phyloP scores from a whole-genome alignment of 2,329 filamentous ascomycete species.

The Diaporthe capsici region DNA sequence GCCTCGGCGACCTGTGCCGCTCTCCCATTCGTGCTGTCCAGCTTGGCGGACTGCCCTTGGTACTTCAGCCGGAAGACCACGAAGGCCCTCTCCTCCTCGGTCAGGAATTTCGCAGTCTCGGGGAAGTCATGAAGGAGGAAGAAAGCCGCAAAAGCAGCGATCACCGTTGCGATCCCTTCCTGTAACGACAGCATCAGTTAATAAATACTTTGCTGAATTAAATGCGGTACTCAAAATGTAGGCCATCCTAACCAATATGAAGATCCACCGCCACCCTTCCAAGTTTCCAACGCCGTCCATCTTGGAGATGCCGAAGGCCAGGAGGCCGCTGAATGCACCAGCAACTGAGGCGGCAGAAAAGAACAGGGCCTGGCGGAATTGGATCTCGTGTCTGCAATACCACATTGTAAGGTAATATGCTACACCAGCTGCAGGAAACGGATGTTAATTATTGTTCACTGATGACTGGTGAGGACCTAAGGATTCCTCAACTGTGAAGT shows the following conservation, averaged over 20 bases:
- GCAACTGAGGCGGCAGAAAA: constrained; percentile 86
- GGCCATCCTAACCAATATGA: constrained; percentile 53
- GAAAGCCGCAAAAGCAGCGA: constrained; percentile 74
- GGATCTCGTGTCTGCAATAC: constrained; percentile 71
- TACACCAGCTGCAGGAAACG: constrained; percentile 41
- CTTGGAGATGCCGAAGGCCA: constrained; percentile 63
- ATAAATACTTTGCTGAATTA: no score
- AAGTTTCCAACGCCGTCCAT: constrained; percentile 63
- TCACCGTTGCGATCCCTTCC: constrained; percentile 60
- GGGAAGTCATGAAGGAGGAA: constrained; percentile 86
- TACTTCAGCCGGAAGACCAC: constrained; percentile 79
- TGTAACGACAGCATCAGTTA: no score
- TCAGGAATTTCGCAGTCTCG: constrained; percentile 81
- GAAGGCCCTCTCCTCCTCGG: constrained; percentile 77
- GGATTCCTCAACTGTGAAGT: constrained; percentile 42
- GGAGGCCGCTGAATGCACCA: constrained; percentile 79
- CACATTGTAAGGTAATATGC: constrained; percentile 69
- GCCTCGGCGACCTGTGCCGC: constrained; percentile 68
- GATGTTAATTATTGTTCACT: no score
- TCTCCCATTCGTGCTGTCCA: constrained; percentile 35
- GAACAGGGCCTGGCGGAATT: constrained; percentile 77
- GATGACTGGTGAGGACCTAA: neutral
- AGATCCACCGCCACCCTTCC: constrained; percentile 67
- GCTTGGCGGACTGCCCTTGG: constrained; percentile 62
- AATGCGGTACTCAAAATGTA: no score